Evolutionary conservation across 2,329 filamentous ascomycete genomes (phyloP), one percentile per base, ranked within the genome.

Genomic region (Trematosphaeria pertusa): DNA sequence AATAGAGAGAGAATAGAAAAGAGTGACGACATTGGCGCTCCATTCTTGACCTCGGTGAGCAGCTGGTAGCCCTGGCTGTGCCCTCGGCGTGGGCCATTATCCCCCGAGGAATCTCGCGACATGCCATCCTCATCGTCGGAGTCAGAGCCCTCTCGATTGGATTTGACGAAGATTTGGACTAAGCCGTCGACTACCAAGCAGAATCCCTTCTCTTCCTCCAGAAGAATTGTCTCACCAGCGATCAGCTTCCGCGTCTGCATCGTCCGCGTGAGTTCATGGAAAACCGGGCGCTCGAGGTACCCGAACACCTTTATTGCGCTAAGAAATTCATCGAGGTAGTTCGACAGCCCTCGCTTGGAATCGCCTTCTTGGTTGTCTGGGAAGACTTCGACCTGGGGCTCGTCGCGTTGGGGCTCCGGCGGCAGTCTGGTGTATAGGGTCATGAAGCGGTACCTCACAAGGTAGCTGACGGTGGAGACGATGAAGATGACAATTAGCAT

Each of bases 251-350:
- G 82, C 15, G 95, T 99, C 76, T 99, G 94, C 94, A 99, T 99
- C 48, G 92, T 97, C 49, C 94, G 82, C 0, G 94, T 99, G 61
- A 99, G 82, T 73, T 99, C 94, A 66, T 99, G 95, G 65, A 99
- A 99, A 32, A 99, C 94, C 0, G 94, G 91, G 19, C 94, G 85
- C 70, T 99, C 94, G 33, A 99, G 78, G 67, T 97, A 99, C 7
- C 94, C 94, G 74, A 99, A 99, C 47, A 99, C 94, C 73, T 97
- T 99, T 77, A 99, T 99, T 21, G 95, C 94, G 68, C 92, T 97
- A 17, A 99, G 78, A 62, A 99, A 99, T 71, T 99, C 95, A 73
- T 99, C 94, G 19, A 99, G 80, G 61, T 99, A 99, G 69, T 92
- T 99, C n/a, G 91, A 86, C 34, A 99, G 78, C 0, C 93, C 94